Conservation (phyloP, 148 eudicot species). For the Dysphania ambrosioides region DNA sequence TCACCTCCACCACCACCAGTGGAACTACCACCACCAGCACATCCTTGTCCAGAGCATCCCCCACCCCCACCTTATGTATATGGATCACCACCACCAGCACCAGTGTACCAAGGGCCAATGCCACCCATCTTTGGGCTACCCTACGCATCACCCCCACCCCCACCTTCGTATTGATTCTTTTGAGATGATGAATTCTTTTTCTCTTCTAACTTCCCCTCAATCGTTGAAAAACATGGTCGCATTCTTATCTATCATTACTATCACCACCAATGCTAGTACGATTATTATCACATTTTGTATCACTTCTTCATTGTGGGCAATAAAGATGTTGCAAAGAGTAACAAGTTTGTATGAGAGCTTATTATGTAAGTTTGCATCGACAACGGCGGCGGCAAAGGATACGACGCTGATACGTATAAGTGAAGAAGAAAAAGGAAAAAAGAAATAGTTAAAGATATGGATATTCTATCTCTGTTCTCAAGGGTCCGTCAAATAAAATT, state of each 20-base stretch:
- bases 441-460: slow-evolving; percentile 20
- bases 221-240: slow-evolving; percentile 23
- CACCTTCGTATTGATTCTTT: slow-evolving; percentile 89
- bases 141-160: slow-evolving; percentile 56
- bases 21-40: slow-evolving; percentile 46
- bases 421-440: slow-evolving; percentile 14
- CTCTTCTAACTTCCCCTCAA: slow-evolving; percentile 35
- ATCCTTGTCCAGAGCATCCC: too few relatives aligned
- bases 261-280: background rate
- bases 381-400: background rate
- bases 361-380: background rate
- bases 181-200: slow-evolving; percentile 27
- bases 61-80: too few relatives aligned
- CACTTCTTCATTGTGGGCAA: slow-evolving; percentile 17
- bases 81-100: slow-evolving; percentile 44
- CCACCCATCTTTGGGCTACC: slow-evolving; percentile 40
- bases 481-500: slow-evolving; percentile 34
- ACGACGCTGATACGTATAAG: background rate
- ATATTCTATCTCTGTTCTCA: slow-evolving; percentile 22
- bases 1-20: slow-evolving; percentile 33
- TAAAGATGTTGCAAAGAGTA: slow-evolving; percentile 14
- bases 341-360: background rate
- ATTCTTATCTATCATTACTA: background rate
- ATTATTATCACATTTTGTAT: background rate
- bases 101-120: slow-evolving; percentile 52